These are phyloP conservation scores for Aspergillus uvarum DNA, from an alignment of 2,329 filamentous ascomycete species.

Conservation along the genomic window DNA sequence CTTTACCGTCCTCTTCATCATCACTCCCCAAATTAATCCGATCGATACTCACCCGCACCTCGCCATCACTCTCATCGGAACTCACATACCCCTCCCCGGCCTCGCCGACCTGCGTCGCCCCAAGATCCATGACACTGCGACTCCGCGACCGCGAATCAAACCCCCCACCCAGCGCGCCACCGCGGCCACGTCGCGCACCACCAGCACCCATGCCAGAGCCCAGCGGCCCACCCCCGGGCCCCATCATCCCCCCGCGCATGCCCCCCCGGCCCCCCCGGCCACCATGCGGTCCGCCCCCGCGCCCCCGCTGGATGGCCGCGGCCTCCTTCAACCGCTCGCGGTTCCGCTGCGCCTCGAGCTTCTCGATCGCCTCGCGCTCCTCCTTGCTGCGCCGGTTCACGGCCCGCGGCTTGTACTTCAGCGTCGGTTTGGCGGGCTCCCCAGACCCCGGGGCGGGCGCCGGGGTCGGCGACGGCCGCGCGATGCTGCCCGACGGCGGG, in stretches of 20 bases:
- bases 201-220: conserved; percentile 25
- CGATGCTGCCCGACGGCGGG: conserved; percentile 37
- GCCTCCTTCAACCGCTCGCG: conserved; percentile 42
- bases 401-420: conserved; percentile 47
- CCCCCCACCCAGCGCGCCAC: conserved; percentile 25
- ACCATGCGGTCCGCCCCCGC: conserved; percentile 21
- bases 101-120: conserved; percentile 19
- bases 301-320: conserved; percentile 39
- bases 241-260: conserved; percentile 29
- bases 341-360: conserved; percentile 42
- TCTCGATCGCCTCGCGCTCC: conserved; percentile 46
- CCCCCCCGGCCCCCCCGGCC: conserved; percentile 30
- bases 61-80: conserved; percentile 49
- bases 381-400: conserved; percentile 46
- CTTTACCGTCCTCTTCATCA: conserved; percentile 40
- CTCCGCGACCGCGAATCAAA: conserved; percentile 28
- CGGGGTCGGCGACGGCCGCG: conserved; percentile 3
- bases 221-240: conserved; percentile 9
- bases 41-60: conserved; percentile 56
- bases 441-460: conserved; percentile 15
- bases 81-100: conserved; percentile 32
- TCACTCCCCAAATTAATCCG: conserved; percentile 57
- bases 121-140: conserved; percentile 30
- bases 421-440: conserved; percentile 32
- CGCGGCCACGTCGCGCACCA: conserved; percentile 27